phyloP scores from a whole-genome alignment of 2,329 filamentous ascomycete species.

The Colletotrichum tropicale region DNA sequence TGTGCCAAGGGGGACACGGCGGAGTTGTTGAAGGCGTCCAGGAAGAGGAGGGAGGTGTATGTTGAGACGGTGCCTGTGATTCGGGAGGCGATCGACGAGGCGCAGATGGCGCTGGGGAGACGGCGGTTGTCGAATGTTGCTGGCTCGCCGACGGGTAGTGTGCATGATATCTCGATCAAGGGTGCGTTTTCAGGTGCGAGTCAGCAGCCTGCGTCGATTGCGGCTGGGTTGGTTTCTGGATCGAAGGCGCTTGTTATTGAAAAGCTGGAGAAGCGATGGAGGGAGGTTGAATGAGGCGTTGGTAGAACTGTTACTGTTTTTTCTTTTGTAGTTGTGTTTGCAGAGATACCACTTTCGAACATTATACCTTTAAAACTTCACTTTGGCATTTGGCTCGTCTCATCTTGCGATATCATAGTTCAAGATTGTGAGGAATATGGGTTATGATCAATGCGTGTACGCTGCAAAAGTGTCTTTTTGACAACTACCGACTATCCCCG shows the following conservation, averaged over 20 bases:
- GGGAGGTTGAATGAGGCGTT: conserved; percentile 31
- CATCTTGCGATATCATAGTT: not conserved
- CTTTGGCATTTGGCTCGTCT: not conserved
- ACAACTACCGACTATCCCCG: not conserved
- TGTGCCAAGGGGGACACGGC: conserved; percentile 26
- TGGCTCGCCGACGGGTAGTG: conserved; percentile 28
- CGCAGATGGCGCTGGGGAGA: conserved; percentile 26
- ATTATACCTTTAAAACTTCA: not conserved
- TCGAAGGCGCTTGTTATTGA: conserved; percentile 23
- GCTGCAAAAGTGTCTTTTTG: not conserved
- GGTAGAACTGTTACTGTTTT: not conserved
- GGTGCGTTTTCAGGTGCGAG: not conserved
- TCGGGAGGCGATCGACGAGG: conserved; percentile 28
- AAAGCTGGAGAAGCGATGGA: conserved; percentile 37
- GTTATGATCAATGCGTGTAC: not conserved
- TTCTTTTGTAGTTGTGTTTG: not conserved
- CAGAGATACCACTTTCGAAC: conserved; percentile 11
- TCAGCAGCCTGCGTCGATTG: conserved; percentile 27
- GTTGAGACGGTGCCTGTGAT: conserved; percentile 33
- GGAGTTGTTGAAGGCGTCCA: conserved; percentile 28
- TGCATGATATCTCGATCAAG: conserved; percentile 17
- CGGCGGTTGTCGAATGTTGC: conserved; percentile 27
- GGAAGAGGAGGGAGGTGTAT: conserved; percentile 33
- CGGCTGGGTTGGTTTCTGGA: conserved; percentile 14
- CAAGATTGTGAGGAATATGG: not conserved